Base-by-base conservation (phyloP, 73 alveolate genomes). In the Paramecium pentaurelia region DNA sequence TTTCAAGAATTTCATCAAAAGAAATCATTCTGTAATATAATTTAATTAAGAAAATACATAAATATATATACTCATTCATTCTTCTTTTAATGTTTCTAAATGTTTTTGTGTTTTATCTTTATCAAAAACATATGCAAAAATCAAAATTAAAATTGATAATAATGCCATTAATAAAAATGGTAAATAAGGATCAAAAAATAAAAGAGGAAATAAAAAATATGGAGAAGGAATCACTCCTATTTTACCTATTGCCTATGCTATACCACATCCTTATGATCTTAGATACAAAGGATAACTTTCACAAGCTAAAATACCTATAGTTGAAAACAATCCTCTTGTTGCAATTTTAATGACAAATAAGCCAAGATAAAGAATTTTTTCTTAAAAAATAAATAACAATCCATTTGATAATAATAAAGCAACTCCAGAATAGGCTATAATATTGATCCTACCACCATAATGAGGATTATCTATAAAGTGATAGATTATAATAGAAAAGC, bases 291-390 rank as follows among this genome's bases (percentile, higher is more conserved):
- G 91, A 28, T 80, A 80, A 14, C 77, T 80, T 44, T 80, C 91
- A 28, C 77, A 42, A 45, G 59, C 58, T 38, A 75, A 34, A n/a
- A 75, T 36, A 11, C 58, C 42, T 0, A 75, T 42, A 25, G 88
- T 75, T 36, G 88, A 75, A 75, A 75, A 38, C 68, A 75, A 75
- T 38, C 88, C 88, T 36, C 88, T 75, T 22, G 60, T 75, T 12
- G 75, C 71, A 12, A 80, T 27, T 49, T 80, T 80, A 8, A 80
- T 25, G 0, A 80, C 14, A 22, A 45, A 47, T 34, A 80, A 45
- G 3, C 77, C 73, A 44, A 80, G 5, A 40, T 38, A 22, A 9
- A 75, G 32, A 40, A 40, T 8, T 27, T 20, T 5, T 32, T 80
- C 73, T 42, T 18, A 80, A 45, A 8, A 80, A 5, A 80, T 42